Evolutionary conservation across 2,329 filamentous ascomycete species (phyloP).

Genomic region (Onygena corvina): DNA sequence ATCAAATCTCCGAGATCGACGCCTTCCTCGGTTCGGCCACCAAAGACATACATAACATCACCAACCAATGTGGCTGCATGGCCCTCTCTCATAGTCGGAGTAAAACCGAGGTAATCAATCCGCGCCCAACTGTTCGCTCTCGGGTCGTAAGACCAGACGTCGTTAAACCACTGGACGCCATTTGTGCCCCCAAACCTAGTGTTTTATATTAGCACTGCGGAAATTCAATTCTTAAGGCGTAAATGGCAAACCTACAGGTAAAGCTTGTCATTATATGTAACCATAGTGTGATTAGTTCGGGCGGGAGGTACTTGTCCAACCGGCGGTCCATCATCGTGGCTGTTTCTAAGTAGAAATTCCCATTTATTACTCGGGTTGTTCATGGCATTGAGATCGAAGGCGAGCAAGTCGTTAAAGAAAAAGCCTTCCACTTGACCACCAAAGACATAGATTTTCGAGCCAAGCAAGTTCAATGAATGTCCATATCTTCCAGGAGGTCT

Average conservation of each 20-base stretch:
- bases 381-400: slow-evolving; percentile 89
- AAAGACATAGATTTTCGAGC: slow-evolving; percentile 95
- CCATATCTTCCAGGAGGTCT: slow-evolving; percentile 86
- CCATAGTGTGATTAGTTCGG: slow-evolving; percentile 84
- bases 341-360: slow-evolving; percentile 79
- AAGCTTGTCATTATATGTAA: slow-evolving; percentile 85
- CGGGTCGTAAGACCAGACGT: slow-evolving; percentile 94
- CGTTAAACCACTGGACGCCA: slow-evolving; percentile 94
- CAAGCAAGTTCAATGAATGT: slow-evolving; percentile 89
- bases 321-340: slow-evolving; percentile 44
- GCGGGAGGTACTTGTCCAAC: slow-evolving; percentile 66
- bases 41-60: slow-evolving; percentile 99
- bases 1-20: slow-evolving; percentile 85
- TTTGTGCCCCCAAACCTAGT: slow-evolving; percentile 91
- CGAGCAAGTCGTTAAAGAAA: slow-evolving; percentile 94
- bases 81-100: slow-evolving; percentile 83
- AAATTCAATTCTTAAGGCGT: neutral
- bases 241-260: slow-evolving; percentile 55
- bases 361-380: slow-evolving; percentile 85
- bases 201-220: slow-evolving; percentile 12
- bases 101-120: slow-evolving; percentile 94
- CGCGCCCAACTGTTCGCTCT: slow-evolving; percentile 71
- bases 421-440: slow-evolving; percentile 93
- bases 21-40: slow-evolving; percentile 86
- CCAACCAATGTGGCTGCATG: slow-evolving; percentile 88